Base-by-base conservation (phyloP, 768 basidiomycete species). In the Rubroboletus pulcherrimus region DNA sequence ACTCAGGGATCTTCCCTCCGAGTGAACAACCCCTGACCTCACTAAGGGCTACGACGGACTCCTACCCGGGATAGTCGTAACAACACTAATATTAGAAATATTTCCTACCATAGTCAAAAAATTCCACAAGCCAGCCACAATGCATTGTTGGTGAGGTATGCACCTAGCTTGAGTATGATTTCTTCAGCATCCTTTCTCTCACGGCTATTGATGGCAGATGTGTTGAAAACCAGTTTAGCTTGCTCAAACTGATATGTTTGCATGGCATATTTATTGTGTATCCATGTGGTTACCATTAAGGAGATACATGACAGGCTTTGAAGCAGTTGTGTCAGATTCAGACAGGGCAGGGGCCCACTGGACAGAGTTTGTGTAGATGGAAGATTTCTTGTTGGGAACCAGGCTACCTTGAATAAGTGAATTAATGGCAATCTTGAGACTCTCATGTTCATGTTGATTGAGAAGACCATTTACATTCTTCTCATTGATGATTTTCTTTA, bases 201-300 rank as follows among this genome's bases (percentile, higher is more conserved):
- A n/a, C 7, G 0, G 17, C 37, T 38, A 5, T 7, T 3, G 4
- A 8, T 7, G 3, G 37, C 7, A 2, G 37, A 2, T 7, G 4
- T 11, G 5, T 4, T 17, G 15, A 38, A 38, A 1, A 0, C 6
- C 1, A 5, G 5, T 8, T 38, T 17, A 0, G 37, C 37, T 17
- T 17, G 7, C 17, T 38, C 37, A n/a, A 38, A 38, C 7, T 38
- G 17, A 9, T 17, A 38, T 0, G 17, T 38, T 17, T 38, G 2
- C 0, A 3, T n/a, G 0, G 2, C 17, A 8, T 17, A 38, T 9
- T n/a, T 6, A 8, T 8, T 17, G 0, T 1, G 7, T 0, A 38
- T 38, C 17, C 37, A 38, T 0, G 7, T 38, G 37, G 5, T 38
- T 38, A 1, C 37, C 17, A 4, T 38, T 17, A 0, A 38, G 8